Percentiles rank a stretch among this genome's conserved stretches.
These are phyloP conservation scores for Metschnikowia sp. DNA, from an alignment of 805 yeast genomes.

Conservation along the genomic window DNA sequence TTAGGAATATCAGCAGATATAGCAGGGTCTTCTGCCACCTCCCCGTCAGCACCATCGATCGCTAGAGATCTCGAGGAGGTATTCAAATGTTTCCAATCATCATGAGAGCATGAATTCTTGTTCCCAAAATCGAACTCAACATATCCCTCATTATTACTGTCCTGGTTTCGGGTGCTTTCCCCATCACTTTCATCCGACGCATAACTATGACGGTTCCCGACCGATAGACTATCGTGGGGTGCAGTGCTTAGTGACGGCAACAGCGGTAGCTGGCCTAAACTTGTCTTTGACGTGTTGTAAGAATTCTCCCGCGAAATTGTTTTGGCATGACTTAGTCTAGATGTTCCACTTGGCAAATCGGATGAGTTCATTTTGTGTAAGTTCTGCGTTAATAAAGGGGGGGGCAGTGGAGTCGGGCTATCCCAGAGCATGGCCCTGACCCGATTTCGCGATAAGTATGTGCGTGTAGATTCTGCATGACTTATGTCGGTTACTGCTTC, in stretches of 20 bases:
- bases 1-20: not conserved
- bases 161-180: not conserved
- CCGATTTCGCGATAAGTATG: too few relatives aligned
- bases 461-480: too few relatives aligned
- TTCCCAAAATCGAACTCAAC: constrained; percentile 31
- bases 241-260: constrained; percentile 11
- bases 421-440: too few relatives aligned
- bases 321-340: constrained; percentile 2
- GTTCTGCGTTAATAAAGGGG: too few relatives aligned
- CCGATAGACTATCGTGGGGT: not conserved
- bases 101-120: constrained; percentile 3
- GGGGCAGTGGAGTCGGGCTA: too few relatives aligned
- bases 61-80: constrained; percentile 5
- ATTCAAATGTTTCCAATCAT: constrained; percentile 7
- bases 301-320: constrained; percentile 9
- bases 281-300: constrained; percentile 10
- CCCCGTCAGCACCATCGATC: not conserved
- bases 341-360: not conserved
- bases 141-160: constrained; percentile 6
- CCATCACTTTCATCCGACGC: not conserved
- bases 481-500: too few relatives aligned
- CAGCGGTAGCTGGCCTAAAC: constrained; percentile 13
- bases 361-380: too few relatives aligned
- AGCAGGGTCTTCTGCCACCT: not conserved
- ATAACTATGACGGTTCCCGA: not conserved